Percentiles rank a stretch among this genome's conserved stretches.
phyloP scores from a whole-genome alignment of 805 yeast species.

The Pichia exigua region DNA sequence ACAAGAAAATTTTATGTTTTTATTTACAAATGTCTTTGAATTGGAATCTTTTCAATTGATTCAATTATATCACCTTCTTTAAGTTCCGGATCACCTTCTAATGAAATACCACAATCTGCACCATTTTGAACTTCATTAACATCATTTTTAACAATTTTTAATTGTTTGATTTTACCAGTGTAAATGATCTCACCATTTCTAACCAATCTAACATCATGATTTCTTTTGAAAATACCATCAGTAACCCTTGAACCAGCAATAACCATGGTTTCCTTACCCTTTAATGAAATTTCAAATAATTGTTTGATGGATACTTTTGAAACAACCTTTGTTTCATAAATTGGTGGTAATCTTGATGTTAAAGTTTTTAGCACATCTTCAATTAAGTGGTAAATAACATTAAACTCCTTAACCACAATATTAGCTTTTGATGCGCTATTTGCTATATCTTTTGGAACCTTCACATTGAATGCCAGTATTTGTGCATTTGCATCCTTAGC shows the following conservation, averaged over 20 bases:
- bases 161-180: conserved; percentile 46
- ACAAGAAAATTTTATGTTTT: neutral
- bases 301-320: conserved; percentile 66
- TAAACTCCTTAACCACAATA: conserved; percentile 56
- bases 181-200: conserved; percentile 41
- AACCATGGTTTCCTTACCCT: conserved; percentile 43
- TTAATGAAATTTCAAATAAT: conserved; percentile 59
- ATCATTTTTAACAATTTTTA: conserved; percentile 79
- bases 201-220: conserved; percentile 35
- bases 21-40: conserved; percentile 43
- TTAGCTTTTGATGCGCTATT: conserved; percentile 49
- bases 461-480: conserved; percentile 72
- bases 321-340: conserved; percentile 53
- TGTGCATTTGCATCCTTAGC: conserved; percentile 66
- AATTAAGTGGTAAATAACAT: conserved; percentile 79
- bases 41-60: conserved; percentile 57
- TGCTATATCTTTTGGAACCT: conserved; percentile 54
- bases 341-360: conserved; percentile 53
- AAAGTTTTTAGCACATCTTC: conserved; percentile 71
- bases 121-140: conserved; percentile 74
- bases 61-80: conserved; percentile 66
- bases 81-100: conserved; percentile 33
- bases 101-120: conserved; percentile 80
- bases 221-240: conserved; percentile 58
- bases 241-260: conserved; percentile 86